A percentile compares a stretch with the other conserved stretches of the same genome.
Evolutionary conservation across 805 yeast genomes (phyloP).

Genomic region (Candida coleopterorum): DNA sequence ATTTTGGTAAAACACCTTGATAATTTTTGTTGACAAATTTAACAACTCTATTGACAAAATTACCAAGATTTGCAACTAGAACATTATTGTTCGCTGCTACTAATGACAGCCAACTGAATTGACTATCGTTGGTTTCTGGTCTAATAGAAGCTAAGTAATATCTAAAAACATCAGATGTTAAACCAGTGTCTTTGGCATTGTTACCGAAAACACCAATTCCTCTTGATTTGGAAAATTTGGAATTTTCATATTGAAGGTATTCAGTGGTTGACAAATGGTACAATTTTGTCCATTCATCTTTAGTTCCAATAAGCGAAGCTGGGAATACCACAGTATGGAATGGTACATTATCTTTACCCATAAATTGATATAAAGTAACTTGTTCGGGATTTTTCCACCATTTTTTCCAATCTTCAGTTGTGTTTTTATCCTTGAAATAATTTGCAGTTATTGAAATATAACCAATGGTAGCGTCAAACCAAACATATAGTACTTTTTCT

Average conservation of each 20-base stretch:
- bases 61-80: constrained; percentile 92
- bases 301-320: constrained; percentile 82
- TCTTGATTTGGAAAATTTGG: constrained; percentile 97
- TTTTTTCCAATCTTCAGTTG: constrained; percentile 56
- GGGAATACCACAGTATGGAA: constrained; percentile 99
- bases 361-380: constrained; percentile 87
- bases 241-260: constrained; percentile 95
- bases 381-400: constrained; percentile 97
- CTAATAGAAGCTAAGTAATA: constrained; percentile 88
- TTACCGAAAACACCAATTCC: constrained; percentile 98
- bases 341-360: constrained; percentile 99
- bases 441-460: constrained; percentile 94
- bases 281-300: constrained; percentile 83
- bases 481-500: constrained; percentile 90
- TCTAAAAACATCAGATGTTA: constrained; percentile 95
- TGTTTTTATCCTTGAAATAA: constrained; percentile 45
- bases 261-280: constrained; percentile 93
- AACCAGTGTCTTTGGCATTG: constrained; percentile 90
- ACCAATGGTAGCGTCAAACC: constrained; percentile 99
- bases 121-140: constrained; percentile 95
- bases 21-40: constrained; percentile 89
- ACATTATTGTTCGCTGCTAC: constrained; percentile 92
- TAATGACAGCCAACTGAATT: constrained; percentile 96
- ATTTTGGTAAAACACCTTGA: constrained; percentile 82
- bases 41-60: constrained; percentile 89